phyloP scores from a whole-genome alignment of 768 basidiomycete genomes.

The Tylopilus balloui region DNA sequence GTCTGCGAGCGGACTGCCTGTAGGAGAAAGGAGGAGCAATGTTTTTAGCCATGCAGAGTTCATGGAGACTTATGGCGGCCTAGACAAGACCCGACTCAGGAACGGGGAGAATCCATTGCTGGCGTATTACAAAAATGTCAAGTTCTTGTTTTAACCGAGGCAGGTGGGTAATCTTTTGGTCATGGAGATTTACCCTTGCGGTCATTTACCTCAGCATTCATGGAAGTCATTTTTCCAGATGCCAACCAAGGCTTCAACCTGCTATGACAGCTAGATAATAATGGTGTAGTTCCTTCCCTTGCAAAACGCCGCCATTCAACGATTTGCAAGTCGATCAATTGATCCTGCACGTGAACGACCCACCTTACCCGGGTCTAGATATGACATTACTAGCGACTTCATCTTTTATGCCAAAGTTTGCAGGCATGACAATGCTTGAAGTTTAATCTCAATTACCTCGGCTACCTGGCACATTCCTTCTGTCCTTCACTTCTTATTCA shows the following conservation, averaged over 20 bases:
- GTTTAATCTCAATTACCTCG: too few relatives aligned
- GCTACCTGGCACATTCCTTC: too few relatives aligned
- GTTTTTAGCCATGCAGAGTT: slow-evolving; percentile 91
- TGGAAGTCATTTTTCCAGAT: neutral
- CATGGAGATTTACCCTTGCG: neutral
- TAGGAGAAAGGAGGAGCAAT: slow-evolving; percentile 75
- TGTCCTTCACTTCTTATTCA: too few relatives aligned
- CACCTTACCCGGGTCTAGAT: neutral
- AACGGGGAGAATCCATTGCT: slow-evolving; percentile 89
- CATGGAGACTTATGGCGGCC: slow-evolving; percentile 76
- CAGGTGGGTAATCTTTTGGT: neutral
- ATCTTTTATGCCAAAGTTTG: neutral
- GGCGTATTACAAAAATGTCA: slow-evolving; percentile 90
- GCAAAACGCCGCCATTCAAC: neutral
- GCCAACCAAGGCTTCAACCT: neutral
- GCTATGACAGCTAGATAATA: neutral
- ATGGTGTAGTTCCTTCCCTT: neutral
- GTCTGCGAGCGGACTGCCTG: slow-evolving; percentile 70
- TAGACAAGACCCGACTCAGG: slow-evolving; percentile 61
- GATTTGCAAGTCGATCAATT: neutral
- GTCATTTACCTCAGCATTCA: neutral
- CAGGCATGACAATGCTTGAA: too few relatives aligned
- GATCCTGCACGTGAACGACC: neutral
- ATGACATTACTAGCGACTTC: neutral
- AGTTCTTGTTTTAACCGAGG: slow-evolving; percentile 70